Evolutionary conservation across 2,329 filamentous ascomycete genomes (phyloP).

Genomic region (Ophiostoma piceae): DNA sequence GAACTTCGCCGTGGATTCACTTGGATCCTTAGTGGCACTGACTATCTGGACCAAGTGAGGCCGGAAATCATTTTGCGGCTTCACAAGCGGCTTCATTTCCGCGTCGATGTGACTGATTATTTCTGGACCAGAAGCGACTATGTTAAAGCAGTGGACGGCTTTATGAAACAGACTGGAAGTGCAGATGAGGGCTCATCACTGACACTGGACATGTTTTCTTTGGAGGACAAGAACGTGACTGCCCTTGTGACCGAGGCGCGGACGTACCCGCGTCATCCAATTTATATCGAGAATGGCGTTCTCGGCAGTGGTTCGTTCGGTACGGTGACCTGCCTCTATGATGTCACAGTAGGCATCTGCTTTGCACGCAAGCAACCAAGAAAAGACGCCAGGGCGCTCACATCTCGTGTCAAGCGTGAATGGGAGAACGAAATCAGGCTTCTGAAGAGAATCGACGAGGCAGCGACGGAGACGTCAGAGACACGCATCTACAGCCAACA

Average conservation of each 20-base stretch:
- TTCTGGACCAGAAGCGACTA: neutral
- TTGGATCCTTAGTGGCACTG: neutral
- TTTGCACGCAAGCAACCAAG: neutral
- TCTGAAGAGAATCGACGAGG: neutral
- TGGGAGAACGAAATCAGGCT: conserved; percentile 5
- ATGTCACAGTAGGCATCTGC: neutral
- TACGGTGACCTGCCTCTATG: neutral
- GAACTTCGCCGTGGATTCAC: neutral
- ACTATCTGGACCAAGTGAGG: neutral
- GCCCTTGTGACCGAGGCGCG: neutral
- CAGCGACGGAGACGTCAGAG: neutral
- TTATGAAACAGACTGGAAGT: neutral
- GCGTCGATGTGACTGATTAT: neutral
- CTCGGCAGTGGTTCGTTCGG: neutral
- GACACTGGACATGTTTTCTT: neutral
- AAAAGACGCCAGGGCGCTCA: neutral
- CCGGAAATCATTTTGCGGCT: neutral
- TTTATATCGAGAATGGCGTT: neutral
- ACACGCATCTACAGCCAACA: neutral
- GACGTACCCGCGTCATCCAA: neutral
- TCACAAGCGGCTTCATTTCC: neutral
- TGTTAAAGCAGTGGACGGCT: neutral
- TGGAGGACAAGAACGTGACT: neutral
- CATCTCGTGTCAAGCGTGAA: neutral
- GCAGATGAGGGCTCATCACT: neutral